phyloP scores from a whole-genome alignment of 1,139 yeast genomes.

The Meyerozyma carpophila region DNA sequence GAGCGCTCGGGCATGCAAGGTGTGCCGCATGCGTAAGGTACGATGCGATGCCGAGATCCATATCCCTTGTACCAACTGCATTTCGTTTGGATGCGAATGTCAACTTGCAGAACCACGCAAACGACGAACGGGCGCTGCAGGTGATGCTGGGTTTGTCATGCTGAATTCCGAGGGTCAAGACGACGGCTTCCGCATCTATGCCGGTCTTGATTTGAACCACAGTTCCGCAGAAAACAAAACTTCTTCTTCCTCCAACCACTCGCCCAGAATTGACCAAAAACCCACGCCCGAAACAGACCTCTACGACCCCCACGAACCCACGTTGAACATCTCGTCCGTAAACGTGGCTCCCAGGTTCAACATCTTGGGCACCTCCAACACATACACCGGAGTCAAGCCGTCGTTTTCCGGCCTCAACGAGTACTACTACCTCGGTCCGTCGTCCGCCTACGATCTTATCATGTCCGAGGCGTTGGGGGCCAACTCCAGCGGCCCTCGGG shows the following conservation, averaged over 20 bases:
- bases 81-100: conserved; percentile 1
- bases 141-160: neutral
- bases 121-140: neutral
- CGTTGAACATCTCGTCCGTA: conserved; percentile 4
- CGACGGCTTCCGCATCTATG: neutral
- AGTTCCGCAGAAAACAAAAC: too few species aligned
- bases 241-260: too few species aligned
- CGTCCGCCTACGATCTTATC: conserved; percentile 8
- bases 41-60: conserved; percentile 2
- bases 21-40: conserved; percentile 4
- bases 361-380: neutral
- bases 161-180: neutral
- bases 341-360: conserved; percentile 5
- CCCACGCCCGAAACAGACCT: neutral
- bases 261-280: too few species aligned
- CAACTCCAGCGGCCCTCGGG: neutral
- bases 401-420: conserved; percentile 2
- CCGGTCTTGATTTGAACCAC: neutral
- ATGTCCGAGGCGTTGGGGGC: conserved; percentile 2
- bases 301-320: conserved; percentile 6
- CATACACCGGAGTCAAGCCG: conserved; percentile 3
- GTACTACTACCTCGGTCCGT: conserved; percentile 7
- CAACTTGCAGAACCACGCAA: conserved; percentile 1
- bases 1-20: conserved; percentile 3
- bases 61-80: conserved; percentile 3